Conservation (phyloP, 495 filamentous ascomycete species). For the Lophium mytilinum region DNA sequence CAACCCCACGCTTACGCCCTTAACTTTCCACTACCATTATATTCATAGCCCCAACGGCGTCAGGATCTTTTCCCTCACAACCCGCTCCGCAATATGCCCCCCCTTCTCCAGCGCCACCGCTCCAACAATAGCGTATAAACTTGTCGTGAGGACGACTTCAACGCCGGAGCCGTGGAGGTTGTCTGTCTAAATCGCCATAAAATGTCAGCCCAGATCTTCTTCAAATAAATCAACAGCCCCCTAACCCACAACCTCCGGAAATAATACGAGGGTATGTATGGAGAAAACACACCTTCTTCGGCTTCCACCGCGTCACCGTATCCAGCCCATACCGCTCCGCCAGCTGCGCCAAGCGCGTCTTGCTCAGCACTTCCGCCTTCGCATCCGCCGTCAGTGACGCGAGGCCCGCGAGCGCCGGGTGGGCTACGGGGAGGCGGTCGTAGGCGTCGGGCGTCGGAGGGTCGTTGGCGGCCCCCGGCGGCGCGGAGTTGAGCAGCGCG, state of each 20-base stretch:
- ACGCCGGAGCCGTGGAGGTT: slow-evolving; percentile 66
- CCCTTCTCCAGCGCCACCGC: slow-evolving; percentile 81
- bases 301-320: slow-evolving; percentile 78
- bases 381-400: slow-evolving; percentile 54
- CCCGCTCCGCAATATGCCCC: slow-evolving; percentile 62
- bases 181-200: slow-evolving; percentile 63
- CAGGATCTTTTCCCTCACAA: slow-evolving; percentile 72
- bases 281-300: slow-evolving; percentile 54
- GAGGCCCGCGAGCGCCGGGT: slow-evolving; percentile 64
- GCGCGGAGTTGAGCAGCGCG: slow-evolving; percentile 49
- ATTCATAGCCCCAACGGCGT: slow-evolving; percentile 29
- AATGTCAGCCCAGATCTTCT: too few relatives aligned
- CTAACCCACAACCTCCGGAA: too few relatives aligned
- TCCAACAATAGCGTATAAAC: slow-evolving; percentile 77
- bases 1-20: too few relatives aligned
- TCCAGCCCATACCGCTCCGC: slow-evolving; percentile 60
- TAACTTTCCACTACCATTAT: too few relatives aligned
- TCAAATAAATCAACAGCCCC: too few relatives aligned
- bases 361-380: slow-evolving; percentile 48
- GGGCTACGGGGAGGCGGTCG: slow-evolving; percentile 58
- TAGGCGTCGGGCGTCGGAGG: slow-evolving; percentile 36
- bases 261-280: not conserved
- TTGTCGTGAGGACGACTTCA: slow-evolving; percentile 60
- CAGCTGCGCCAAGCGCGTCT: slow-evolving; percentile 54
- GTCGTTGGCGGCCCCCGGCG: not conserved